These are phyloP conservation scores for Talinum fruticosum DNA, from an alignment of 148 eudicot species.

Conservation along the genomic window DNA sequence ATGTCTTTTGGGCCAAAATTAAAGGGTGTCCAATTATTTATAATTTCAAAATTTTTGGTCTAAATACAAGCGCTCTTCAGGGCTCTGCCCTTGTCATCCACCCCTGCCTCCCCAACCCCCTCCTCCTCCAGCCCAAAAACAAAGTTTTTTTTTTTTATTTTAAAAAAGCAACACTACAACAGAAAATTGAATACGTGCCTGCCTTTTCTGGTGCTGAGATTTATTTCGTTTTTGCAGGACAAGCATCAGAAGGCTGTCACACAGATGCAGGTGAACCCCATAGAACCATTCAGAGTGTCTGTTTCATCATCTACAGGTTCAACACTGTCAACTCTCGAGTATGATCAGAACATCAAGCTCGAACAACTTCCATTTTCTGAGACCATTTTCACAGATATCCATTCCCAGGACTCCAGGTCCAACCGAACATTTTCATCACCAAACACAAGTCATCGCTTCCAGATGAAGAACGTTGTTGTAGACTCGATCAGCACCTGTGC, in stretches of 20 bases:
- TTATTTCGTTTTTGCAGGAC: slow-evolving; percentile 33
- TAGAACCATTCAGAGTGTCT: slow-evolving; percentile 57
- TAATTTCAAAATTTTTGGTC: too few relatives aligned
- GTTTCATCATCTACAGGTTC: slow-evolving; percentile 63
- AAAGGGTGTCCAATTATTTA: too few relatives aligned
- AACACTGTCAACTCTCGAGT: slow-evolving; percentile 45
- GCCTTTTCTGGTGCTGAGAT: slow-evolving; percentile 12
- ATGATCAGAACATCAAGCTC: slow-evolving; percentile 29
- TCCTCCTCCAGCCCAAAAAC: background rate
- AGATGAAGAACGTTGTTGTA: slow-evolving; percentile 42
- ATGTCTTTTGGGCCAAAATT: too few relatives aligned
- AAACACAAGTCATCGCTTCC: slow-evolving; percentile 19
- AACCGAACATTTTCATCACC: slow-evolving; percentile 28
- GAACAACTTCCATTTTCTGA: slow-evolving; percentile 32
- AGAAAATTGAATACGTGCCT: background rate
- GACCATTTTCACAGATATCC: slow-evolving; percentile 27
- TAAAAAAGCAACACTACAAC: background rate
- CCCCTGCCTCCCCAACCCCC: background rate
- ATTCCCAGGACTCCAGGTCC: slow-evolving; percentile 16
- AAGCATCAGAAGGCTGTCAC: slow-evolving; percentile 29
- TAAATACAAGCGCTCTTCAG: too few relatives aligned
- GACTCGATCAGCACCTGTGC: slow-evolving; percentile 39
- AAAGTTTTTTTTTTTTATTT: too few relatives aligned
- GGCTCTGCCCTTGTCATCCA: too few relatives aligned
- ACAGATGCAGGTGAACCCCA: slow-evolving; percentile 39